Base-by-base conservation (phyloP, 345 rosid genomes). In the Syzygium jambos region DNA sequence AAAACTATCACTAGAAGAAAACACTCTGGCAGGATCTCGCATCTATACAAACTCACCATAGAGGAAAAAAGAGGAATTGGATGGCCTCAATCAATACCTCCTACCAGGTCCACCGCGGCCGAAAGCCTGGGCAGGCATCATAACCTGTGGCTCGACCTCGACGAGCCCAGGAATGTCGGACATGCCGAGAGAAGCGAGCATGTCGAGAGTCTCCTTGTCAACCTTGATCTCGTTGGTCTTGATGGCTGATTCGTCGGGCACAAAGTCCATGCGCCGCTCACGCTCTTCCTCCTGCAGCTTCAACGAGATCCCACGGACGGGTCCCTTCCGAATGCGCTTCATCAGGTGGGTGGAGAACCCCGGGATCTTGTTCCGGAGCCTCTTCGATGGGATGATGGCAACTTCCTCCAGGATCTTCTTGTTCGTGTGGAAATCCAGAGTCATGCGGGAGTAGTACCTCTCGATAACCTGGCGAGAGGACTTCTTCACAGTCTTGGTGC, bases 261-360 rank as follows among this genome's bases (percentile, higher is more conserved):
- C 98, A 85, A 94, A 96, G 93, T 96, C 98, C 98, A 96, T 96
- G 65, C 98, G 94, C 5, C 98, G 95, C 89, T 96, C 98, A 5
- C 98, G 95, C 93, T 96, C 98, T 57, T 95, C 98, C 86, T 96
- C 98, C 63, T 96, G 98, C 23, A 96, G 95, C 90, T 96, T 96
- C 86, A 95, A 90, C 2, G 98, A 96, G 93, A 96, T 96, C 2
- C 98, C 98, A 23, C 98, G 96, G 19, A 96, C 98, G 19, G 98
- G 93, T n/a, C 98, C 98, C 91, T 93, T 96, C 90, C 95, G 98
- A 87, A 96, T 95, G 55, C 98, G 93, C 93, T 93, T 93, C 94
- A 93, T 95, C 85, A 95, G 88, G 85, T 95, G 96, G 84, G 98
- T 96, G 12, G 98, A 94, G 93, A 94, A 96, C 19, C 98, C 98